Percentiles rank a stretch among this genome's conserved stretches.
These are phyloP conservation scores for Gossypium ekmanianum DNA, from an alignment of 345 rosid species.

Conservation along the genomic window DNA sequence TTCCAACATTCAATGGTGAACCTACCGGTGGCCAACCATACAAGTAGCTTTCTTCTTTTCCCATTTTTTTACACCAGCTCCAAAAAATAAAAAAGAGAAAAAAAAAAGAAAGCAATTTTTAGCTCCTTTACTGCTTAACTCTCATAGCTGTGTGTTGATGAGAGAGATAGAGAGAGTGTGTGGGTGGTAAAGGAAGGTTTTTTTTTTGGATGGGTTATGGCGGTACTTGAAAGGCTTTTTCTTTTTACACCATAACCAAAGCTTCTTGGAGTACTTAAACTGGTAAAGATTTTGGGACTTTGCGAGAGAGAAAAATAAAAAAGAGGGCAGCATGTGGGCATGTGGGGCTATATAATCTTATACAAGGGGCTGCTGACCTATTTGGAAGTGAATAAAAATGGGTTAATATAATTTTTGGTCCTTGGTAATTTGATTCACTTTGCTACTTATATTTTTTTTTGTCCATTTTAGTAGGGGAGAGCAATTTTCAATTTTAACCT, in stretches of 20 bases:
- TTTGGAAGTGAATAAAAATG: constrained; percentile 2
- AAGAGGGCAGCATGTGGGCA: constrained; percentile 18
- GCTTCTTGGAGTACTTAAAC: constrained; percentile 18
- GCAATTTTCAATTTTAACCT: no score
- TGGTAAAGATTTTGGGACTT: constrained; percentile 7
- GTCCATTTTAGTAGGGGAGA: no score
- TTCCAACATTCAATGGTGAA: constrained; percentile 56
- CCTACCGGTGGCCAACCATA: constrained; percentile 62
- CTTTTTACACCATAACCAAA: constrained; percentile 16
- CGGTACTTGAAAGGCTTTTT: constrained; percentile 19
- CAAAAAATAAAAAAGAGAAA: not conserved
- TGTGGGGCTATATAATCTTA: constrained; percentile 24
- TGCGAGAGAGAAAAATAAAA: constrained; percentile 14
- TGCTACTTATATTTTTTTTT: no score
- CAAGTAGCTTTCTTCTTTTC: constrained; percentile 20
- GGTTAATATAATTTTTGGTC: no score
- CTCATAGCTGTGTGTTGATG: constrained; percentile 23
- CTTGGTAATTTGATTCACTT: not conserved
- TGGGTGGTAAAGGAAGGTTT: not conserved
- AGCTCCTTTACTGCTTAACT: constrained; percentile 22
- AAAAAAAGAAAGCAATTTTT: not conserved
- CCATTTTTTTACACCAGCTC: constrained; percentile 15
- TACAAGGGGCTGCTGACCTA: constrained; percentile 14
- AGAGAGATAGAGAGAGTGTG: not conserved
- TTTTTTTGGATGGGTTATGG: constrained; percentile 12